These are phyloP conservation scores for Diutina rugosa DNA, from an alignment of 1,139 yeast genomes.

Conservation along the genomic window DNA sequence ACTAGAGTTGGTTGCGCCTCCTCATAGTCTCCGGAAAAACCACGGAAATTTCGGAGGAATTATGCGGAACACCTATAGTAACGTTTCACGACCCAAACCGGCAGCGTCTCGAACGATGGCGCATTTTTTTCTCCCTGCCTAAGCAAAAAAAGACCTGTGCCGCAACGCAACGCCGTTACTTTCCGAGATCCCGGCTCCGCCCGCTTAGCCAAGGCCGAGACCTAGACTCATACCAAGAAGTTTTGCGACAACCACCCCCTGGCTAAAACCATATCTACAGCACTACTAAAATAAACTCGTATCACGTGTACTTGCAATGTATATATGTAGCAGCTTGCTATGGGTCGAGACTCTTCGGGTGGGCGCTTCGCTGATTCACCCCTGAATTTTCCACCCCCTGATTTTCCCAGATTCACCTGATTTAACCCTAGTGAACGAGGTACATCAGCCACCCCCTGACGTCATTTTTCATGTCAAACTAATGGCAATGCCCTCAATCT, in stretches of 20 bases:
- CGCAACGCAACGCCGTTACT: not conserved
- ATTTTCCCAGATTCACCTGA: not conserved
- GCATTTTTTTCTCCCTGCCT: not conserved
- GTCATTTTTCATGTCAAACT: not conserved
- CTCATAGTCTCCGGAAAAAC: not conserved
- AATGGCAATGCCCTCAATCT: no score
- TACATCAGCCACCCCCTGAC: not conserved
- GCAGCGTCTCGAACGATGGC: not conserved
- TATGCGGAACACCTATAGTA: not conserved
- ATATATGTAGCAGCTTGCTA: no score
- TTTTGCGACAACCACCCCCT: no score
- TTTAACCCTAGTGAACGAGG: no score
- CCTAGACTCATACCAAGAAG: no score
- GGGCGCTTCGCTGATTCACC: not conserved
- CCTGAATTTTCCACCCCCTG: not conserved
- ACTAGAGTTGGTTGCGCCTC: not conserved
- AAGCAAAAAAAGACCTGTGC: not conserved
- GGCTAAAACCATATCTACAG: no score
- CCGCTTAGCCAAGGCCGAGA: no score
- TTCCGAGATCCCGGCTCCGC: not conserved
- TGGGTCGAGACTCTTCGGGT: no score
- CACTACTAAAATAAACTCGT: no score
- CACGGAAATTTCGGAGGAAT: not conserved
- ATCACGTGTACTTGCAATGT: no score
- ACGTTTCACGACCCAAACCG: not conserved